Conservation (phyloP, 2,329 filamentous ascomycete genomes). For the Tolypocladium amazonense region DNA sequence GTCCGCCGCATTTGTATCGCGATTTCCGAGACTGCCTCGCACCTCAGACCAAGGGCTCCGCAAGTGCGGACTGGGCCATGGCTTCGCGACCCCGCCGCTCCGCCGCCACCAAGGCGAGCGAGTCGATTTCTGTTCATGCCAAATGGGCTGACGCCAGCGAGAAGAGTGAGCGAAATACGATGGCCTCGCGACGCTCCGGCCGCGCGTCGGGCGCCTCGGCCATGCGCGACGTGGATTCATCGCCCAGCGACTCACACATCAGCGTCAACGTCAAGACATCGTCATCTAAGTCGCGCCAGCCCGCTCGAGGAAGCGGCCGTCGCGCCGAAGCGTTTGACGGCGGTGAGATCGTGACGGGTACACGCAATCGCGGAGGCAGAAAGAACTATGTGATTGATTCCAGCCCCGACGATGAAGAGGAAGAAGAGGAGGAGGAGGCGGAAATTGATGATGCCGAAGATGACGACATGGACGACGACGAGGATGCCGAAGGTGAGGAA, state of each 20-base stretch:
- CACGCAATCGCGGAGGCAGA: constrained; percentile 43
- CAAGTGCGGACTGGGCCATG: constrained; percentile 22
- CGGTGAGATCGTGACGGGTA: constrained; percentile 37
- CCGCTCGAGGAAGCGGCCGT: constrained; percentile 28
- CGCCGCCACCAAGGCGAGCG: constrained; percentile 29
- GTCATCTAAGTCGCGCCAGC: constrained; percentile 40
- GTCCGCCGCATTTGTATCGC: background rate
- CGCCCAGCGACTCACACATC: constrained; percentile 34
- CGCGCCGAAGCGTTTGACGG: constrained; percentile 28
- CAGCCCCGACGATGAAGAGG: constrained; percentile 35
- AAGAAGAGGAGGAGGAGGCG: constrained; percentile 29
- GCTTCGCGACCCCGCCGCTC: constrained; percentile 35
- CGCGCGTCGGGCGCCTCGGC: constrained; percentile 31
- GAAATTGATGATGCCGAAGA: constrained; percentile 31
- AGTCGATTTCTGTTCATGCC: constrained; percentile 30
- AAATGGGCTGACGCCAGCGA: constrained; percentile 29
- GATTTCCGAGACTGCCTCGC: background rate
- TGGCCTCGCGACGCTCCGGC: constrained; percentile 43
- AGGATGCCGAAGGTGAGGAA: constrained; percentile 30
- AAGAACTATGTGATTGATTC: constrained; percentile 52
- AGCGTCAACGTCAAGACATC: constrained; percentile 40
- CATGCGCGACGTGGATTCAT: constrained; percentile 34
- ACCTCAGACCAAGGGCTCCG: background rate
- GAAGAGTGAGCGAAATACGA: constrained; percentile 26
- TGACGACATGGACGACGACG: constrained; percentile 26